Evolutionary conservation across 352 stramenopile species (phyloP).

Genomic region (Thraustotheca clavata): DNA sequence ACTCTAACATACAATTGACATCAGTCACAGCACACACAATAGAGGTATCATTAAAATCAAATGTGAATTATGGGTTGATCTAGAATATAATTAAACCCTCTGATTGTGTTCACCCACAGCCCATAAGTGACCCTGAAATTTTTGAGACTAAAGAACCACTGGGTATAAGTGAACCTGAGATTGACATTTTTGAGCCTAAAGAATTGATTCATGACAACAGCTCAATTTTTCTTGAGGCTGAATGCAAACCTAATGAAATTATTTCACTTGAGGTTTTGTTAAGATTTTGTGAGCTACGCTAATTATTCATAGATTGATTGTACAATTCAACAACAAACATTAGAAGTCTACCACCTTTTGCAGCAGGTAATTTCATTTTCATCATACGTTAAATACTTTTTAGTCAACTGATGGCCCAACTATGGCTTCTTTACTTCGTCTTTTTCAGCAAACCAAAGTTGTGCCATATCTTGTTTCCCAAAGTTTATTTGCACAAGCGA

Average conservation of each 20-base stretch:
- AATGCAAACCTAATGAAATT: neutral
- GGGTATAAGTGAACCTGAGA: no score
- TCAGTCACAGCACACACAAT: neutral
- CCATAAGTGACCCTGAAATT: no score
- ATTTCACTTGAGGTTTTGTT: neutral
- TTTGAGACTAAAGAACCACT: no score
- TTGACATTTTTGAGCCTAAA: no score
- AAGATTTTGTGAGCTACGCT: neutral
- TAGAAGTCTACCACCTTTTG: neutral
- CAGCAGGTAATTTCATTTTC: neutral
- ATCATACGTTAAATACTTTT: neutral
- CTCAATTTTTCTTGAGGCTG: neutral
- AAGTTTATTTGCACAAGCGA: neutral
- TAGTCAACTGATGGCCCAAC: neutral
- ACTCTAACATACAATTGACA: neutral
- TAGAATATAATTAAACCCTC: no score
- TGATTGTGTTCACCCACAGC: neutral
- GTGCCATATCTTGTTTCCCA: slow-evolving; percentile 12
- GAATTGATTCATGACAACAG: no score
- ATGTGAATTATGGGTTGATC: no score
- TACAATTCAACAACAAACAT: neutral
- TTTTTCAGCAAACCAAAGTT: neutral
- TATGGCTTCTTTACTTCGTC: neutral
- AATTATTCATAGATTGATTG: neutral
- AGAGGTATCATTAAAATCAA: neutral